A percentile compares a stretch with the other conserved stretches of the same genome.
Conservation (phyloP, 208 protist species). For the Leishmania lainsoni region DNA sequence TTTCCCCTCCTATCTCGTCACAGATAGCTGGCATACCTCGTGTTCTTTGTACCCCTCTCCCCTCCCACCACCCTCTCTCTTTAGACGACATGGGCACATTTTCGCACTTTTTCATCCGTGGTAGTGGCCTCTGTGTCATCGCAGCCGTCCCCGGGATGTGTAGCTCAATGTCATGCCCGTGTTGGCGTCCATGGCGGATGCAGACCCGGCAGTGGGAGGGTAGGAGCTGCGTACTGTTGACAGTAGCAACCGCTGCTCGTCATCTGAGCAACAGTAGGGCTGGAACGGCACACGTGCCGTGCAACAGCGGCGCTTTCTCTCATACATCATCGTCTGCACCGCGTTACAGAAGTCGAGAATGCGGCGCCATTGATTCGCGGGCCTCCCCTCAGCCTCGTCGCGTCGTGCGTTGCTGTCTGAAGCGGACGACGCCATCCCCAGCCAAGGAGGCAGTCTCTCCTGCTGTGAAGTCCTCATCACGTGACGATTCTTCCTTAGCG, state of each 20-base stretch:
- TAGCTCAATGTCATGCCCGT: neutral
- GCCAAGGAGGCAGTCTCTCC: neutral
- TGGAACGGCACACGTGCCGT: neutral
- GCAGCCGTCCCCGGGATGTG: neutral
- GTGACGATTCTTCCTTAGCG: neutral
- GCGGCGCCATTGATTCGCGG: neutral
- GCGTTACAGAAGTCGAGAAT: slow-evolving; percentile 1
- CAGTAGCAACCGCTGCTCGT: neutral
- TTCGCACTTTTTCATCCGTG: neutral
- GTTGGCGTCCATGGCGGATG: neutral
- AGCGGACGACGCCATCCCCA: neutral
- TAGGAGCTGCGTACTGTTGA: neutral
- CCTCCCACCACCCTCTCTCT: neutral
- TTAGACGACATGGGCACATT: neutral
- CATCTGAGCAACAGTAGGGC: neutral
- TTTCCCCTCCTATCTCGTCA: neutral
- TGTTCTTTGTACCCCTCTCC: too few relatives aligned
- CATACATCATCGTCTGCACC: neutral
- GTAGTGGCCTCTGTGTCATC: neutral
- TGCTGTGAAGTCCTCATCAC: neutral
- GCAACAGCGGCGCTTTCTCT: neutral
- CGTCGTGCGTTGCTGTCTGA: neutral
- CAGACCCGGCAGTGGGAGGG: neutral
- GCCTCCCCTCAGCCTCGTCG: neutral
- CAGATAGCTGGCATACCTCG: neutral